Evolutionary conservation across 257 asterid species (phyloP), one percentile per base, ranked within the genome.

Genomic region (Forsythia viridissima): DNA sequence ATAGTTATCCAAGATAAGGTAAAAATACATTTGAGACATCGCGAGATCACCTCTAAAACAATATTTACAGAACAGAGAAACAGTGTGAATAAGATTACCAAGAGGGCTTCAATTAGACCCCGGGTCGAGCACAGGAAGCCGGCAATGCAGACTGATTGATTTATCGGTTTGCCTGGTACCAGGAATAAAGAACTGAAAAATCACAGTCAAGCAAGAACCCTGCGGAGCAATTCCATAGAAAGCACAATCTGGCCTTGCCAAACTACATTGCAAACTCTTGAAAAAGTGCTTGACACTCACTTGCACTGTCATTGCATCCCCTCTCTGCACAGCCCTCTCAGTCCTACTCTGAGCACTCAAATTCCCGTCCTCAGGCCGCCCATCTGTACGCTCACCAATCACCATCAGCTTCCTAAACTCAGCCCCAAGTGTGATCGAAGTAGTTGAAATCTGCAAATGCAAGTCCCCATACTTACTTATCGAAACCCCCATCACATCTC

Each of bases 81-180:
- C 66, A 57, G 30, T n/a, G 3, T 52, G 59, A 16, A n/a, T 21
- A 71, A 16, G 51, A 77, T 57, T 55, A 67, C 51, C 74, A 3
- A 18, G 18, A 61, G n/a, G 46, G 67, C 42, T 51, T 89, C 93
- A 93, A 79, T 77, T 86, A 8, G 96, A 80, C 0, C 99, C 99
- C 0, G 96, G 93, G 87, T 95, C 98, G 13, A 95, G 98, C 30
- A 93, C 99, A 4, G 98, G 98, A 80, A 95, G 87, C 87, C 94
- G 78, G 76, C 97, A 95, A 80, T 95, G 96, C 79, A 93, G 81
- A 72, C 99, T 93, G 52, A 95, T 91, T 0, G 97, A 89, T 77
- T 92, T 95, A 82, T 95, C 98, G 0, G 91, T 92, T 24, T 84
- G 89, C 77, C 93, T 91, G 0, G 98, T 92, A 6, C 98, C 98